Conservation (phyloP, 352 stramenopile genomes). For the Globisporangium cylindrosporum region DNA sequence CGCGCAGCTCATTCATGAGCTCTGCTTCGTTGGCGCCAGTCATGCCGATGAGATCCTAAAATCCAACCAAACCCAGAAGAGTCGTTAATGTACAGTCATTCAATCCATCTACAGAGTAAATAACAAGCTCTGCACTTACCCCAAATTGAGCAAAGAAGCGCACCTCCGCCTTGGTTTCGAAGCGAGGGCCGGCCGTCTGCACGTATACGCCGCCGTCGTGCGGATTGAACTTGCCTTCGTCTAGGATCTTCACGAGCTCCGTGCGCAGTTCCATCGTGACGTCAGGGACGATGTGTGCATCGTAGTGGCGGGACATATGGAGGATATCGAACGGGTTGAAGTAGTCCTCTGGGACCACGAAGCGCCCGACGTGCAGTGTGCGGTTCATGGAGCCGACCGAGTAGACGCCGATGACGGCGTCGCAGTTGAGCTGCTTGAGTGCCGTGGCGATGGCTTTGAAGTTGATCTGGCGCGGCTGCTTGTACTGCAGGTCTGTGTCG, state of each 20-base stretch:
- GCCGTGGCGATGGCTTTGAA: conserved; percentile 72
- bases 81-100: background rate
- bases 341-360: conserved; percentile 85
- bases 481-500: conserved; percentile 67
- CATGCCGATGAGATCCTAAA: conserved; percentile 83
- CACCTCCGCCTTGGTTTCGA: conserved; percentile 90
- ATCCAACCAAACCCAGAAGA: background rate
- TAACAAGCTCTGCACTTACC: conserved; percentile 12
- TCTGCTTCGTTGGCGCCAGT: conserved; percentile 86
- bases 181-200: conserved; percentile 80
- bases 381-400: conserved; percentile 84
- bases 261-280: conserved; percentile 42
- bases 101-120: background rate
- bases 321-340: conserved; percentile 88
- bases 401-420: conserved; percentile 81
- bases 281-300: conserved; percentile 83
- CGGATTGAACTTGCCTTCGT: conserved; percentile 38
- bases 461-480: conserved; percentile 86
- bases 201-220: conserved; percentile 84
- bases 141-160: conserved; percentile 86
- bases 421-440: conserved; percentile 53
- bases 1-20: conserved; percentile 75
- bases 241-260: conserved; percentile 49
- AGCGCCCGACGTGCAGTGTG: conserved; percentile 43
- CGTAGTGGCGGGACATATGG: conserved; percentile 77